These are phyloP conservation scores for Scedosporium boydii DNA, from an alignment of 2,329 filamentous ascomycete species.

Conservation along the genomic window DNA sequence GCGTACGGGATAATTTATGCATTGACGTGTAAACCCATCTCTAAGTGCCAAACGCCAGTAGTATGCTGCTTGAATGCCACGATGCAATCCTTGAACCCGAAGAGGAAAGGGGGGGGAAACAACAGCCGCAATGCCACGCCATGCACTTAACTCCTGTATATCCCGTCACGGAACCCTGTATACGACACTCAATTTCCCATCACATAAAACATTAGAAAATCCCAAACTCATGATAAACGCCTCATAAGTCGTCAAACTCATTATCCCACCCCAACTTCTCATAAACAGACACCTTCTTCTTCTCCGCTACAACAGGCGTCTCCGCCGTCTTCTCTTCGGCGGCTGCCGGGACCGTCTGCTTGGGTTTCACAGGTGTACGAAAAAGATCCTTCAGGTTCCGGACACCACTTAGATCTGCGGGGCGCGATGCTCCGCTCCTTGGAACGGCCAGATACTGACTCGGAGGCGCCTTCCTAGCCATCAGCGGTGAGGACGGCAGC, in stretches of 20 bases:
- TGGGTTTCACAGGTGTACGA: slow-evolving; percentile 28
- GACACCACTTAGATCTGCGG: slow-evolving; percentile 11
- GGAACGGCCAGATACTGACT: slow-evolving; percentile 1
- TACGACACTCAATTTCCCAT: slow-evolving; percentile 4
- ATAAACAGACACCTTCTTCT: slow-evolving; percentile 36
- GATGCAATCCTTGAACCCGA: no score
- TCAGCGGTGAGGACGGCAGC: slow-evolving; percentile 26
- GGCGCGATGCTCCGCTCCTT: slow-evolving; percentile 9
- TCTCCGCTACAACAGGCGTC: slow-evolving; percentile 8
- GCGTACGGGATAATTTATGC: no score
- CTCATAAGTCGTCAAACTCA: slow-evolving; percentile 37
- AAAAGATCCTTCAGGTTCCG: slow-evolving; percentile 15
- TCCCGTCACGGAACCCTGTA: no score
- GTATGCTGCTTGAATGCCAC: no score
- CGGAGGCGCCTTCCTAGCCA: slow-evolving; percentile 15
- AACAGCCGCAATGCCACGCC: no score
- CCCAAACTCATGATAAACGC: background rate
- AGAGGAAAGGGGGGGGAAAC: no score
- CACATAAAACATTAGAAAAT: background rate
- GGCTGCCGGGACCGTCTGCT: slow-evolving; percentile 10
- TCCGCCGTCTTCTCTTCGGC: slow-evolving; percentile 11
- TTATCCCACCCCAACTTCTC: slow-evolving; percentile 49
- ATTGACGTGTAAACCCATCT: no score
- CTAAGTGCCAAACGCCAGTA: no score
- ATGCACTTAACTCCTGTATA: no score